Conservation (phyloP, 768 basidiomycete genomes). For the Kwoniella sp. region DNA sequence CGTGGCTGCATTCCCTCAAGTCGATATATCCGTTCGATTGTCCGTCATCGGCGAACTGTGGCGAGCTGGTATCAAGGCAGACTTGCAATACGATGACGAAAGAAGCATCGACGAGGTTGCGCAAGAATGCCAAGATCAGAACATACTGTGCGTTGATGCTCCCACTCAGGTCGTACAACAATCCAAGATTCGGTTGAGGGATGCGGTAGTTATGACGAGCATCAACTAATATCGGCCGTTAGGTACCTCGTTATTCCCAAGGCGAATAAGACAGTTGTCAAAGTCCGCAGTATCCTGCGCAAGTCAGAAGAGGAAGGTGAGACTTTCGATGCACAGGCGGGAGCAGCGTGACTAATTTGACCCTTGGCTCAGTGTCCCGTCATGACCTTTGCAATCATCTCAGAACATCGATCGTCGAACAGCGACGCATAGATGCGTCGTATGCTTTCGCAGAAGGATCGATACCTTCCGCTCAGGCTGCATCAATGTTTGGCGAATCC, state of each 20-base stretch:
- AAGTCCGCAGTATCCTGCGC: constrained; percentile 45
- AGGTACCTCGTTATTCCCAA: constrained; percentile 52
- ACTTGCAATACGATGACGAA: constrained; percentile 55
- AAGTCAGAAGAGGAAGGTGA: constrained; percentile 51
- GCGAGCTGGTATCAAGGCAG: constrained; percentile 51
- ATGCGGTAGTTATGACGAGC: too few species aligned
- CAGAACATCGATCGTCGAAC: constrained; percentile 44
- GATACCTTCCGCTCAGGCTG: constrained; percentile 36
- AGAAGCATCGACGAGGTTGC: constrained; percentile 46
- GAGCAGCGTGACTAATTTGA: too few species aligned
- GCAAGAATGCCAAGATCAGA: constrained; percentile 50
- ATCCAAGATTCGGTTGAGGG: too few species aligned
- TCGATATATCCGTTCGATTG: constrained; percentile 42
- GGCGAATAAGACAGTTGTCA: constrained; percentile 43
- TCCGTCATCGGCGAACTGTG: constrained; percentile 50
- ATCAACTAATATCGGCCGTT: background rate
- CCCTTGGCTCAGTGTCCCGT: constrained; percentile 50
- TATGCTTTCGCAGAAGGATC: constrained; percentile 46
- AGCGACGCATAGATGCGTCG: constrained; percentile 48
- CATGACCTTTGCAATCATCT: constrained; percentile 47
- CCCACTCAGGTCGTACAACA: too few species aligned
- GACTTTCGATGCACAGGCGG: too few species aligned
- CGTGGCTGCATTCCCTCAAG: constrained; percentile 42
- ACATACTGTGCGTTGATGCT: constrained; percentile 43
- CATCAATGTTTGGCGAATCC: constrained; percentile 32